Conservation (phyloP, 164 flowering plant species). For the Buxus sempervirens region DNA sequence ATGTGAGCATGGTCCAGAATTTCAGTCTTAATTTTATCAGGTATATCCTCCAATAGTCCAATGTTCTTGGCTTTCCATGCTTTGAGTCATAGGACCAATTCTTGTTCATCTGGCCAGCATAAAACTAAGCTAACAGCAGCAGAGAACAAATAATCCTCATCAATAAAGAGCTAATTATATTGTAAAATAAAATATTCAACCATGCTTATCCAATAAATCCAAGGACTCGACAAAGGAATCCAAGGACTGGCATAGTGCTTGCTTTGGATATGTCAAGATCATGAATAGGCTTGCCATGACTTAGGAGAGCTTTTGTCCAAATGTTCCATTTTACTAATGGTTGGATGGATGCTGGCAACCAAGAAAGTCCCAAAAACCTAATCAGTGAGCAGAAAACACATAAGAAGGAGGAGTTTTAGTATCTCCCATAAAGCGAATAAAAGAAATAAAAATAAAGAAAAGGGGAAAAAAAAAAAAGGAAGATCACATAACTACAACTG, state of each 20-base stretch:
- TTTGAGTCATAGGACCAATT: slow-evolving; percentile 54
- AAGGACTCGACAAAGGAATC: slow-evolving; percentile 4
- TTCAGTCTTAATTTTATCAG: slow-evolving; percentile 66
- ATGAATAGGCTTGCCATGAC: slow-evolving; percentile 55
- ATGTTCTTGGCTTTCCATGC: slow-evolving; percentile 48
- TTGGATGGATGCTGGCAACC: slow-evolving; percentile 41
- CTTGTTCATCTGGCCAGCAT: slow-evolving; percentile 11
- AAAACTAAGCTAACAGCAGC: not conserved
- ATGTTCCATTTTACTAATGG: slow-evolving; percentile 52
- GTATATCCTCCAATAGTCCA: slow-evolving; percentile 58
- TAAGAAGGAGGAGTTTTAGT: not conserved
- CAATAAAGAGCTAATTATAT: not conserved
- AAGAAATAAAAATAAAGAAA: not conserved
- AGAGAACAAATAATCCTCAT: not conserved
- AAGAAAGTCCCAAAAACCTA: slow-evolving; percentile 55
- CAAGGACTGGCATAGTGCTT: not conserved
- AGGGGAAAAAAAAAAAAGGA: no score
- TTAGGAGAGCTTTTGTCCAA: slow-evolving; percentile 63
- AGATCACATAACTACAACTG: no score
- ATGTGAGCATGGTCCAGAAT: slow-evolving; percentile 63
- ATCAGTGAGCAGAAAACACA: slow-evolving; percentile 13
- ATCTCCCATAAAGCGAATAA: not conserved
- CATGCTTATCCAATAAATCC: not conserved
- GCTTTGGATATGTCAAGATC: slow-evolving; percentile 31
- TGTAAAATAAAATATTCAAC: not conserved